These are phyloP conservation scores for Diplodia seriata DNA, from an alignment of 2,329 filamentous ascomycete species.

Conservation along the genomic window DNA sequence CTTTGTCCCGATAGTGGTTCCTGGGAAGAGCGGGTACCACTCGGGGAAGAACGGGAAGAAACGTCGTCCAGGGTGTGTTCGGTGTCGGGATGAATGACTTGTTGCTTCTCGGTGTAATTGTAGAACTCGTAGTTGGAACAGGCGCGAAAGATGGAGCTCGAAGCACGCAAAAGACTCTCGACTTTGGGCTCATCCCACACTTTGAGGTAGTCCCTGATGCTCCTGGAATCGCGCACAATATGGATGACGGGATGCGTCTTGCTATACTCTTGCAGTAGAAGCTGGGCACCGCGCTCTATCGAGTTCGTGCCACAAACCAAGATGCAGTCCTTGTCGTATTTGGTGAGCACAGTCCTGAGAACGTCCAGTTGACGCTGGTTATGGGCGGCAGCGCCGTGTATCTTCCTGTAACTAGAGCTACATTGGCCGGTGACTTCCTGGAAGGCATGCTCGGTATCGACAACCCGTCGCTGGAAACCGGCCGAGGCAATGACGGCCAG, in stretches of 20 bases:
- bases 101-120: conserved; percentile 53
- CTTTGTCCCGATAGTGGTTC: conserved; percentile 34
- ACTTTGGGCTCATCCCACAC: conserved; percentile 63
- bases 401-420: conserved; percentile 67
- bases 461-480: conserved; percentile 70
- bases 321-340: conserved; percentile 67
- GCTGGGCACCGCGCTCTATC: conserved; percentile 69
- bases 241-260: conserved; percentile 74
- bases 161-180: conserved; percentile 64
- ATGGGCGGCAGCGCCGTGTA: conserved; percentile 67
- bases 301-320: conserved; percentile 75
- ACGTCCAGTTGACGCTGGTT: conserved; percentile 68
- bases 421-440: conserved; percentile 68
- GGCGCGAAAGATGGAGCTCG: conserved; percentile 65
- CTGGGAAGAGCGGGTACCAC: conserved; percentile 3
- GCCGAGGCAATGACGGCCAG: conserved; percentile 77
- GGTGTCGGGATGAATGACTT: not conserved
- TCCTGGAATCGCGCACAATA: conserved; percentile 68
- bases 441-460: conserved; percentile 74
- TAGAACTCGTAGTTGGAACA: conserved; percentile 80
- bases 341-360: conserved; percentile 64
- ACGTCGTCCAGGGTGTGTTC: not conserved
- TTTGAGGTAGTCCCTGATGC: conserved; percentile 68
- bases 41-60: not conserved
- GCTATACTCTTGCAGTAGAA: conserved; percentile 67